Base-by-base conservation (phyloP, 768 basidiomycete genomes). In the Lenzites betulinus region DNA sequence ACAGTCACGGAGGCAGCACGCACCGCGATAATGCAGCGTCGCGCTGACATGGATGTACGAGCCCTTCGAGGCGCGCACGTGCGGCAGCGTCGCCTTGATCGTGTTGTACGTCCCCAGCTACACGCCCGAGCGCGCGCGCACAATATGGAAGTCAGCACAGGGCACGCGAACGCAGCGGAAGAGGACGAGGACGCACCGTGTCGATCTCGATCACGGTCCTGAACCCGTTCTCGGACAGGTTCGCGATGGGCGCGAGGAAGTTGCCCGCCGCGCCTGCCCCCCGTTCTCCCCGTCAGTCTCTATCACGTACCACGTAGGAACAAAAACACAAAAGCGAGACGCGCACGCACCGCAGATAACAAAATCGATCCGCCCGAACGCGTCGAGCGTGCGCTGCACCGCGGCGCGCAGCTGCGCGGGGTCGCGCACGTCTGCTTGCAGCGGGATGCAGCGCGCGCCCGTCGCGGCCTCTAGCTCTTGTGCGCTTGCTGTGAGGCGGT, bases 91-190 rank as follows among this genome's bases (percentile, higher is more conserved):
- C 0, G 94, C 95, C 71, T 98, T 98, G 74, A 97, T 82, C 4
- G 95, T 98, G 75, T 97, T 89, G 77, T 85, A 98, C 6, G 93
- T 95, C 12, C 96, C 96, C 28, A 97, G 78, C 90, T 93, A 69
- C 35, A 38, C 55, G 35, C 54, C 59, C 35, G 48, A 39, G 22
- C 33, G 59, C 44, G 59, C 39, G 22, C n/a, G n/a, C n/a, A n/a
- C n/a, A n/a, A n/a, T n/a, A n/a, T n/a, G n/a, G n/a, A n/a, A n/a
- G n/a, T n/a, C n/a, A n/a, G n/a, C n/a, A n/a, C n/a, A n/a, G n/a
- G n/a, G n/a, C n/a, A n/a, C n/a, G n/a, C n/a, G n/a, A n/a, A n/a
- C n/a, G n/a, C n/a, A n/a, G n/a, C n/a, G n/a, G n/a, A n/a, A n/a
- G n/a, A n/a, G n/a, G n/a, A n/a, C n/a, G n/a, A n/a, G n/a, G n/a